Evolutionary conservation across 2,329 filamentous ascomycete species (phyloP), one percentile per base, ranked within the genome.

Genomic region (Verticillium albo-atrum): DNA sequence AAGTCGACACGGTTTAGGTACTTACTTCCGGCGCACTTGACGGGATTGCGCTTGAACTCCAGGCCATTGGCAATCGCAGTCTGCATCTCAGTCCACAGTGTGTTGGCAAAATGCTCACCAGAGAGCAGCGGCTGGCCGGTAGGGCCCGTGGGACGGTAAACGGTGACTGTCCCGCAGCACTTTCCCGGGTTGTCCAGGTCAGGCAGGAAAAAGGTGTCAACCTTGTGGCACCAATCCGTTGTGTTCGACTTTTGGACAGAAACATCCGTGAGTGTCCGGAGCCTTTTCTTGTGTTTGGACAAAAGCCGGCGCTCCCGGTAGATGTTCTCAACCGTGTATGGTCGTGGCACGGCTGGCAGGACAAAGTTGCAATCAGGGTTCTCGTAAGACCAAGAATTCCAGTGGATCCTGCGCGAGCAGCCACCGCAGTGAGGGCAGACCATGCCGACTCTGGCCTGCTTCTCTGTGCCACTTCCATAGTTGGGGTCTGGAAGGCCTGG

Each of bases 401-500:
- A 92, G 26, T 78, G 71, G 15, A 81, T 75, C 1, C 89, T 79
- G 2, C 84, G 79, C 50, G 79, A 85, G 65, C 89, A 90, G 47
- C 83, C 80, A 0, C 77, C 74, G 63, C 90, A 92, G 1, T 73
- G 61, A 0, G 84, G 85, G 64, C 90, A 93, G 2, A 89, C 83
- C 54, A 91, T 82, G 0, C 89, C 89, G 56, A 77, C 76, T 66
- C 84, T 88, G 59, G 82, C 84, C 9, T 76, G 70, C 3, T 75
- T 72, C 12, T 83, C 79, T 0, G 82, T 79, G 3, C 82, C 80
- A 15, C 74, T 72, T 0, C 71, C 64, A 1, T 72, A 64, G 5
- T 71, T 66, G 4, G 78, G 59, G 0, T 77, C 71, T 0, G 74
- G 71, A 1, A 79, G 65, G 1, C 78, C 61, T 7, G 76, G 67